A percentile compares a stretch with the other conserved stretches of the same genome.
Evolutionary conservation across 345 rosid genomes (phyloP).

Genomic region (Orychophragmus violaceus): DNA sequence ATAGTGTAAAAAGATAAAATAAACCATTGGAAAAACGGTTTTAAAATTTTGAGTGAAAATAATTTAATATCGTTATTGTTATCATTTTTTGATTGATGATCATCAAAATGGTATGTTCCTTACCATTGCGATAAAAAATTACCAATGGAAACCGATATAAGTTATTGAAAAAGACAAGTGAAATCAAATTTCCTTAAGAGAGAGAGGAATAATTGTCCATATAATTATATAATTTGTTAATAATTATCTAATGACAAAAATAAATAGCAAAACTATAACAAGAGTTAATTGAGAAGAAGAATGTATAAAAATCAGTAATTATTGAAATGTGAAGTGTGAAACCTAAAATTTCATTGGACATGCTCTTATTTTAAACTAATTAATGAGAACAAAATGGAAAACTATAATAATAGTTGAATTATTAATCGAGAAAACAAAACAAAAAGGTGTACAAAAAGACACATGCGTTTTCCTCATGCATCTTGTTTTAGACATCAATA

Average conservation of each 20-base stretch:
- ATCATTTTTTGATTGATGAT: too few species aligned
- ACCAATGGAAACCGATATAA: too few species aligned
- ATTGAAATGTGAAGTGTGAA: conserved; percentile 1
- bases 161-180: background rate
- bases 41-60: too few species aligned
- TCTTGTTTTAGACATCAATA: conserved; percentile 25
- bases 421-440: background rate
- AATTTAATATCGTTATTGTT: too few species aligned
- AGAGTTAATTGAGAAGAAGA: background rate
- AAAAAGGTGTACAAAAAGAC: conserved; percentile 15
- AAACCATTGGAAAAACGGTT: too few species aligned
- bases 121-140: too few species aligned
- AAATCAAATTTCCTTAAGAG: background rate
- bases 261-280: background rate
- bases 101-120: too few species aligned
- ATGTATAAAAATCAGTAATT: conserved; percentile 5
- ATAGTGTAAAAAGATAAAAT: too few species aligned
- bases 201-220: background rate
- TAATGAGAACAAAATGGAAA: conserved; percentile 6
- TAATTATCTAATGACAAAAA: background rate
- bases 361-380: background rate
- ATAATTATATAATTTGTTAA: background rate
- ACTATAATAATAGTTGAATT: background rate
- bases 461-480: conserved; percentile 36
- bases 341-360: background rate